Evolutionary conservation across 257 asterid species (phyloP).

Genomic region (Scutellaria barbata): DNA sequence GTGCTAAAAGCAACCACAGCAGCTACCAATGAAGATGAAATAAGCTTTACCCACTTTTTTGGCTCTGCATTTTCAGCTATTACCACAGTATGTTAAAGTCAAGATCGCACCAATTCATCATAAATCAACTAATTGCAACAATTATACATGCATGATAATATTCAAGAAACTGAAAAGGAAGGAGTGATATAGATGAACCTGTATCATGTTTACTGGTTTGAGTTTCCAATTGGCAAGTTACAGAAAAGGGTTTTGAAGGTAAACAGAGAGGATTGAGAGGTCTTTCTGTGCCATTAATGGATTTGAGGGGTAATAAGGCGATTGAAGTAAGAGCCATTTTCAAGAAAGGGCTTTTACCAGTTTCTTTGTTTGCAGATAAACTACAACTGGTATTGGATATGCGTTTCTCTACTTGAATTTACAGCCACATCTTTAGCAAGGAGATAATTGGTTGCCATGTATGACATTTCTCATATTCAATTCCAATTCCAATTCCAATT

Average conservation of each 20-base stretch:
- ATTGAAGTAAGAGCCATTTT: constrained; percentile 75
- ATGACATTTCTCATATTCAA: too few species aligned
- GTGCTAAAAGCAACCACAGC: constrained; percentile 67
- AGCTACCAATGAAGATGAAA: constrained; percentile 80
- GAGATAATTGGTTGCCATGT: constrained; percentile 27
- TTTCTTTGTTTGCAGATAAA: neutral
- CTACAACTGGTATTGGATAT: constrained; percentile 12
- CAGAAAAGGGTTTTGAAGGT: constrained; percentile 48
- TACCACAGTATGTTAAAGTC: neutral
- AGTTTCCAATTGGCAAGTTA: constrained; percentile 42
- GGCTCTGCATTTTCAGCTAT: constrained; percentile 41
- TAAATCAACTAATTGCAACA: neutral
- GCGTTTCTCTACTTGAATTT: neutral
- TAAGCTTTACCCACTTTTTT: constrained; percentile 64
- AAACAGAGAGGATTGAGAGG: constrained; percentile 29
- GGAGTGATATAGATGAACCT: constrained; percentile 36
- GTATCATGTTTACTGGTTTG: constrained; percentile 33
- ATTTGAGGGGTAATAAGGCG: constrained; percentile 58
- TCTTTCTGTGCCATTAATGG: constrained; percentile 42
- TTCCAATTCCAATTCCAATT: too few species aligned
- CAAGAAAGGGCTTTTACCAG: neutral
- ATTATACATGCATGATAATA: neutral
- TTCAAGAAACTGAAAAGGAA: neutral
- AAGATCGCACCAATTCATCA: neutral
- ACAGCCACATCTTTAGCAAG: constrained; percentile 39